Base-by-base conservation (phyloP, 768 basidiomycete genomes). In the Infundibulicybe gibba region DNA sequence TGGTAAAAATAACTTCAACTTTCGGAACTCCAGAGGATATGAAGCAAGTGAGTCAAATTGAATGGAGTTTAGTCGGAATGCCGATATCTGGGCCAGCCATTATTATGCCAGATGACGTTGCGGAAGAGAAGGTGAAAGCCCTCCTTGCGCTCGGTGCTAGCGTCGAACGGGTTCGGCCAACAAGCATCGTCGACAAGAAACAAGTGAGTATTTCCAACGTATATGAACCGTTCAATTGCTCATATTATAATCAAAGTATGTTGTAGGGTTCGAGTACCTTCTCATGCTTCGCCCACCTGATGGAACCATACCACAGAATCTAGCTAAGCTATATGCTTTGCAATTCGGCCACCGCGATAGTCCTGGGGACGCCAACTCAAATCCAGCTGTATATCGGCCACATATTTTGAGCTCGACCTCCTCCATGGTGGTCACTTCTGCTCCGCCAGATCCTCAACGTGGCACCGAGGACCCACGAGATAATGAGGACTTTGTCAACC, bases 151-250 rank as follows among this genome's bases (percentile, higher is more conserved):
- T 97, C 0, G 95, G 95, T 5, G 94, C 94, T 0, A 71, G 80
- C n/a, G 89, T 98, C 1, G 87, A 91, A 58, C 78, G 87, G 44
- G 92, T 94, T 21, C 76, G 92, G n/a, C 92, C 93, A 3, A 89
- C 91, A 3, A 95, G 94, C 55, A 97, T 98, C 50, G 88, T 99
- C 11, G 95, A 98, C 69, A 91, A 92, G 67, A 93, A 92, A 62
- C 94, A 97, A 79, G 90, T 85, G 43, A 35, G 74, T 40, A 32
- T 55, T 34, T 30, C 13, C 13, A 43, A 42, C 6, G 2, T 19
- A 30, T 6, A 58, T 30, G 38, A 31, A 37, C 47, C n/a, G n/a
- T 38, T 37, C 31, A 2, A 40, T 38, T 33, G 8, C 45, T 33
- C 49, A 10, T 47, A 45, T 43, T 52, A 25, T 25, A 25, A 4